Base-by-base conservation (phyloP, 1,284 basidiomycete genomes). In the Ceratorhiza oryzae-sativae region DNA sequence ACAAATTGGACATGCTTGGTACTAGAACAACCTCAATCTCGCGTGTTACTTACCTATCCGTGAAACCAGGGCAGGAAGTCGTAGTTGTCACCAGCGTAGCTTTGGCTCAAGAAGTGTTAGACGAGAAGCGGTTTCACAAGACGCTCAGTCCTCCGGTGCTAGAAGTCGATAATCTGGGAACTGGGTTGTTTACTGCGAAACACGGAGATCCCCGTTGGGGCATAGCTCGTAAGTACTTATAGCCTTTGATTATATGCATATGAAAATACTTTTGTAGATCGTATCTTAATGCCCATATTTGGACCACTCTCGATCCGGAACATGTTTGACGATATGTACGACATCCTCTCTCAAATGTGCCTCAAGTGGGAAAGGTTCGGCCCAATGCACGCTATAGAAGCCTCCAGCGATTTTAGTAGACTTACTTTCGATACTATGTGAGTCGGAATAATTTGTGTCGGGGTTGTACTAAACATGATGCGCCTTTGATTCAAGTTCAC, bases 241-340 rank as follows among this genome's bases (percentile, higher is more conserved):
- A n/a, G 13, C 18, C n/a, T 8, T 41, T 42, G 32, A 10, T 36
- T 10, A 36, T 9, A 20, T 15, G 62, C 39, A 18, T 20, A 32
- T 18, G 20, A 18, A 39, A 41, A 13, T 12, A 23, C 32, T 25
- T 18, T 36, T 18, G 4, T 76, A 82, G 85, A 87, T 77, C 84
- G 85, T 39, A 79, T 87, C 46, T 81, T 87, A 20, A 83, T 85
- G 79, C 85, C 85, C 12, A 83, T 84, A 1, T 87, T 87, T 77
- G 83, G 84, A 30, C 82, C 83, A 0, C 76, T 81, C 10, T 80
- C 81, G 1, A 82, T 86, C 72, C 81, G 80, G 49, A 80, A 80
- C 72, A 86, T 86, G 85, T 84, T 85, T 76, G 80, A 81, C 59
- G 82, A 83, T 75, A 85, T 86, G 85, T 77, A 80, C 30, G 86